Evolutionary conservation across 805 yeast species (phyloP).

Genomic region (Candida methanosorbosa): DNA sequence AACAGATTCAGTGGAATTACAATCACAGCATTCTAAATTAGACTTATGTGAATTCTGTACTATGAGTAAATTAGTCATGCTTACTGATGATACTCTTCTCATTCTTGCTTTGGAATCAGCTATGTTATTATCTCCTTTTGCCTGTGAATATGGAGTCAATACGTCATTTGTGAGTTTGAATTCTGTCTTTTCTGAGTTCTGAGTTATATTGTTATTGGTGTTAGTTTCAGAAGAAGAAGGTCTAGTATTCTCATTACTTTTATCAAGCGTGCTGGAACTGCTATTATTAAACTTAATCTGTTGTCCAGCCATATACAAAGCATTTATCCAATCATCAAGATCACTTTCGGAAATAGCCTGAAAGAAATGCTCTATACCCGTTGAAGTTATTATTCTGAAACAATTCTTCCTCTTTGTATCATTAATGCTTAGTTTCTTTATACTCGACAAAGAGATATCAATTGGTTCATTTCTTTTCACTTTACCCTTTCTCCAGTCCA

Average conservation of each 20-base stretch:
- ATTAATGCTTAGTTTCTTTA: slow-evolving; percentile 32
- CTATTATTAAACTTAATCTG: slow-evolving; percentile 13
- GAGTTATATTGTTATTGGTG: neutral
- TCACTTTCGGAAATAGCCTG: slow-evolving; percentile 70
- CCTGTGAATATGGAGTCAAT: too few species aligned
- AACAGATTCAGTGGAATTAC: slow-evolving; percentile 54
- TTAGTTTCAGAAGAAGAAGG: neutral
- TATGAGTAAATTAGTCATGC: slow-evolving; percentile 22
- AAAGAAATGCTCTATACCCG: slow-evolving; percentile 56
- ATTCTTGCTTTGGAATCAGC: neutral
- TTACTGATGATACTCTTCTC: slow-evolving; percentile 25
- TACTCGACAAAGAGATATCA: slow-evolving; percentile 60
- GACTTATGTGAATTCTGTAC: slow-evolving; percentile 39
- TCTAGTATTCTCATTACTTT: too few species aligned
- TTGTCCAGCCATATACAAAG: slow-evolving; percentile 47
- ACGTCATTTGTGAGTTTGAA: too few species aligned
- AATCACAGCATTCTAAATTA: slow-evolving; percentile 70
- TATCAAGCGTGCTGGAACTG: neutral
- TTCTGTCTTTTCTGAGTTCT: neutral
- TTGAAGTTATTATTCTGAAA: slow-evolving; percentile 68
- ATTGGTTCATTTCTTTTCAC: slow-evolving; percentile 58
- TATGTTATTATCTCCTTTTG: too few species aligned
- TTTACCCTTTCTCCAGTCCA: slow-evolving; percentile 72
- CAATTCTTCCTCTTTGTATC: slow-evolving; percentile 46
- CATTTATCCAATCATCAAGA: slow-evolving; percentile 57